Evolutionary conservation across 225 moss, liverwort and hornwort genomes (phyloP).

Genomic region (Physcomitrellopsis africana): DNA sequence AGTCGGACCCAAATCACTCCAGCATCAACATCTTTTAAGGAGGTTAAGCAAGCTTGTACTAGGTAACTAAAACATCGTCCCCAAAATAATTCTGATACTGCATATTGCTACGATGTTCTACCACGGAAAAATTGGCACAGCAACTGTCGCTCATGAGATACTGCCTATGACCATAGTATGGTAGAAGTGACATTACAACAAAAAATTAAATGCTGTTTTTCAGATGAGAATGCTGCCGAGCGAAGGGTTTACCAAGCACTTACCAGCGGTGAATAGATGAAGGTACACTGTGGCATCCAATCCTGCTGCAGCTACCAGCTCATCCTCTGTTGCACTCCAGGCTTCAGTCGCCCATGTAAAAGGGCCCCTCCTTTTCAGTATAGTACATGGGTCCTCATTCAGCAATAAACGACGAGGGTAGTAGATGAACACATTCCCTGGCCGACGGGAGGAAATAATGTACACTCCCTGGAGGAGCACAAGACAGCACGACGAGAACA

Average conservation of each 20-base stretch:
- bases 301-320: slow-evolving; percentile 61
- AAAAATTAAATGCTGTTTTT: neutral
- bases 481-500: slow-evolving; percentile 57
- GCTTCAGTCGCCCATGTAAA: slow-evolving; percentile 74
- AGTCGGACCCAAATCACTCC: neutral
- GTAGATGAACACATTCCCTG: slow-evolving; percentile 66
- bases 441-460: slow-evolving; percentile 45
- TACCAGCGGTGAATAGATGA: slow-evolving; percentile 80
- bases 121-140: too few species aligned
- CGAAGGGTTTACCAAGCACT: neutral
- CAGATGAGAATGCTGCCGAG: neutral
- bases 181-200: neutral
- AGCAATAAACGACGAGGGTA: slow-evolving; percentile 59
- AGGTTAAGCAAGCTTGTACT: neutral
- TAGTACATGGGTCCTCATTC: slow-evolving; percentile 36
- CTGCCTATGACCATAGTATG: neutral
- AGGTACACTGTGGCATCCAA: slow-evolving; percentile 84
- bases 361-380: slow-evolving; percentile 36
- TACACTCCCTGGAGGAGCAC: slow-evolving; percentile 47
- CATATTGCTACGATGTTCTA: too few species aligned
- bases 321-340: slow-evolving; percentile 56
- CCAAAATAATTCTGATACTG: too few species aligned
- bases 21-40: neutral
- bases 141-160: too few species aligned
- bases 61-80: neutral